Evolutionary conservation across 331 rosid species (phyloP).

Genomic region (Saraca asoca): DNA sequence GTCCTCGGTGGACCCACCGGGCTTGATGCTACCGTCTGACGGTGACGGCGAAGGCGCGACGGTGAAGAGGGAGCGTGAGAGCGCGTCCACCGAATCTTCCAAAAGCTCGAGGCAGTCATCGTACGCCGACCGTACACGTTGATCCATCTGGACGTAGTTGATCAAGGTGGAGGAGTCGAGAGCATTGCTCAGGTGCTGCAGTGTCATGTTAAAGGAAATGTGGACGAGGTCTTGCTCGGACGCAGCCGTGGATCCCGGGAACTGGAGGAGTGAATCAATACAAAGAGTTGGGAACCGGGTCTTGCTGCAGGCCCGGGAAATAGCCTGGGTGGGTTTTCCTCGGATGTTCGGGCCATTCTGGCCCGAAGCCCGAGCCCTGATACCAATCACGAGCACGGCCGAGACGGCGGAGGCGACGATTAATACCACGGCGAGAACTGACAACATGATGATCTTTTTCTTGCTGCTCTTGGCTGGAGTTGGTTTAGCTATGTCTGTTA

Average conservation of each 20-base stretch:
- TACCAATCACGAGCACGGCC: conserved; percentile 39
- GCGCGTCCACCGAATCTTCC: conserved; percentile 69
- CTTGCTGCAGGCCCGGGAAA: conserved; percentile 70
- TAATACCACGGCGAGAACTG: conserved; percentile 48
- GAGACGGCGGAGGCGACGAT: conserved; percentile 61
- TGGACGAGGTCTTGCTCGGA: conserved; percentile 75
- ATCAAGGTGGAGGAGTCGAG: conserved; percentile 58
- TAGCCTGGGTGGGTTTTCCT: conserved; percentile 69
- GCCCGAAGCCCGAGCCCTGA: conserved; percentile 25
- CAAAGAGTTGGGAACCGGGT: conserved; percentile 67
- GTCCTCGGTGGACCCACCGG: conserved; percentile 44
- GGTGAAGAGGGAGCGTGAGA: conserved; percentile 53
- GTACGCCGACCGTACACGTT: conserved; percentile 58
- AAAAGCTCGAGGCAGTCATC: conserved; percentile 83
- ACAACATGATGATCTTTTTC: conserved; percentile 44
- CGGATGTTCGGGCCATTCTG: neutral
- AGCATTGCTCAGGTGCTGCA: conserved; percentile 67
- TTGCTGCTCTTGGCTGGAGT: neutral
- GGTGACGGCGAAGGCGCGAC: conserved; percentile 7
- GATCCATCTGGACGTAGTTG: conserved; percentile 43
- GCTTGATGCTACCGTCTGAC: neutral
- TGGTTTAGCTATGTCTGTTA: neutral
- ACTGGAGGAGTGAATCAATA: conserved; percentile 60
- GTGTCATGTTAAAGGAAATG: conserved; percentile 88
- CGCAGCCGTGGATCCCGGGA: conserved; percentile 67